Base-by-base conservation (phyloP, 768 basidiomycete species). In the Boletellus emodensis region DNA sequence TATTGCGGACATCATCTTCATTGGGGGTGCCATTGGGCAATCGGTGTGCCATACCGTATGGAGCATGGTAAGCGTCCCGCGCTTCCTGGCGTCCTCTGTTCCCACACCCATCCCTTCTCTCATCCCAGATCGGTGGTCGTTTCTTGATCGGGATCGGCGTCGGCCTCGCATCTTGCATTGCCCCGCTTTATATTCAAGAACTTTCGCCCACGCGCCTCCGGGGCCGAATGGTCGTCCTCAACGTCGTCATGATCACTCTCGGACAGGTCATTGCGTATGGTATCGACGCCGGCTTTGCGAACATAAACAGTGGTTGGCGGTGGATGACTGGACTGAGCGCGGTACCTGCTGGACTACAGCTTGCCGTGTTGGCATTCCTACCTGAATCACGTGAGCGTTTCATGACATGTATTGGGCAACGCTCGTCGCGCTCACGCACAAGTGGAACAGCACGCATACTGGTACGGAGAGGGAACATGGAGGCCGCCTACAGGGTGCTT, bases 161-260 rank as follows among this genome's bases (percentile, higher is more conserved):
- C 2, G 87, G 87, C 3, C 68, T 87, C 1, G 88, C 89, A 15
- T 80, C 85, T 4, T 88, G 88, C 55, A 79, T 89, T 45, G 85
- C 88, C 0, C 87, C 89, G 10, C 73, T 91, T 5, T 90, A 91
- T 63, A 89, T 93, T 44, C 87, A 90, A 62, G 90, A 92, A 65
- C 76, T 91, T 18, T 82, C 87, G 0, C 88, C 87, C 0, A 88
- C 87, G 8, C 73, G 81, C 8, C 74, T 85, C 24, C 75, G 88
- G 5, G 90, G 88, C 5, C 74, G 85, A 32, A 82, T 91, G 80
- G 88, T 90, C 4, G 85, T 87, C 11, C 71, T 90, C 46, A 91
- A 91, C 63, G 87, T 90, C 17, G 85, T 90, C 1, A 81, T 83
- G 71, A 88, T 92, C 61, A 93, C 90, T 0, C 72, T 84, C 6